phyloP scores from a whole-genome alignment of 202 grass and related monocot species.

The Saccharum hybrid region DNA sequence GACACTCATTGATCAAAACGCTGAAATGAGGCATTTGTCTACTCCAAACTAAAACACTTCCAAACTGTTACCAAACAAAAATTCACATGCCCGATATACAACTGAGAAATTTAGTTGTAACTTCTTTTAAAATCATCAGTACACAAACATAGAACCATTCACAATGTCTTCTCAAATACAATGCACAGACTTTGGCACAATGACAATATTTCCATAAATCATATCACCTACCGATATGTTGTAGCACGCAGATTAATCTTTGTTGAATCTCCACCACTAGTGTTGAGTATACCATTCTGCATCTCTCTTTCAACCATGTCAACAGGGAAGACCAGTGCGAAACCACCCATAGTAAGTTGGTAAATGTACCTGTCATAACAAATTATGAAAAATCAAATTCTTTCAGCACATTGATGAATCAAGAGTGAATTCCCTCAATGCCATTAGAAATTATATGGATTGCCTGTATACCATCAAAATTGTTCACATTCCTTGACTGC shows the following conservation, averaged over 20 bases:
- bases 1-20: background rate
- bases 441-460: background rate
- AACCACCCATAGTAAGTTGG: constrained; percentile 93
- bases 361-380: constrained; percentile 73
- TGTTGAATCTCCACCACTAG: constrained; percentile 55
- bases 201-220: background rate
- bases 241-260: constrained; percentile 90
- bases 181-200: background rate
- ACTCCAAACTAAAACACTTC: background rate
- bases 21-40: background rate
- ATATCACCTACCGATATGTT: constrained; percentile 56
- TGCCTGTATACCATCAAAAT: background rate
- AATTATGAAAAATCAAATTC: constrained; percentile 26
- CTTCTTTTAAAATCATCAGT: background rate
- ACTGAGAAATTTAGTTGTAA: background rate
- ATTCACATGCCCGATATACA: background rate
- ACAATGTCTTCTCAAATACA: constrained; percentile 19
- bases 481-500: background rate
- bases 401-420: constrained; percentile 6
- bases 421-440: background rate
- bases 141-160: background rate
- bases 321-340: constrained; percentile 81
- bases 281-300: constrained; percentile 38
- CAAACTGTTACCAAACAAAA: background rate
- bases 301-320: constrained; percentile 60